Evolutionary conservation across 306 rosid genomes (phyloP), one percentile per base, ranked within the genome.

Genomic region (Rosa rugosa): DNA sequence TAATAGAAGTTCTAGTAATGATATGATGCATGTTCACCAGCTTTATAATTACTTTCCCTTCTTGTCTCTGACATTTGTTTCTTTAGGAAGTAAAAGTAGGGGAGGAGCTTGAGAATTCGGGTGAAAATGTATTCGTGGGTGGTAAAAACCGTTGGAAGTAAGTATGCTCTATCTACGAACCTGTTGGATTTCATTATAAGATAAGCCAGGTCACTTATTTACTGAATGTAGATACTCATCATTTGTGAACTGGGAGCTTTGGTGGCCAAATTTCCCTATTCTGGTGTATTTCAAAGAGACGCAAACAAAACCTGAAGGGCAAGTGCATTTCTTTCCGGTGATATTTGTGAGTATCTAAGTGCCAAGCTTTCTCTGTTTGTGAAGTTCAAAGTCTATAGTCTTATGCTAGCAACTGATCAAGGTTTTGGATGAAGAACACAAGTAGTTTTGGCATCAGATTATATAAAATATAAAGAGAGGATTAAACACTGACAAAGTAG

Each of bases 101-200:
- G 68, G 97, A 95, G 0, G 84, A 90, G 87, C 98, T 95, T 73
- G 77, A 89, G 77, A 92, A 88, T 44, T 95, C 99, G 0, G 99
- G 98, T 71, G 98, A 95, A 84, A 95, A 95, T 84, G 99, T 79
- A 74, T 93, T 93, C 0, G 97, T 92, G 63, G 99, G 99, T 8
- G 99, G 99, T 46, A 83, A 92, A 86, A 95, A 95, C 75, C 94
- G 98, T 11, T 95, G 99, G 99, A 95, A 91, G 99, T 95, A 88
- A 80, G 99, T 83, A 68, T 27, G 68, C 3, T 54, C 60, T 72
- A 69, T 46, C 71, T 36, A 17, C 27, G 17, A 47, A 18, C 60
- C 72, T 8, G 23, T 73, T 69, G 20, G 71, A 23, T 75, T 51
- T 84, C 6, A 16, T 42, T 51, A 36, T 49, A 63, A 17, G 45